Base-by-base conservation (phyloP, 352 stramenopile species). In the Phytophthora brassicae region DNA sequence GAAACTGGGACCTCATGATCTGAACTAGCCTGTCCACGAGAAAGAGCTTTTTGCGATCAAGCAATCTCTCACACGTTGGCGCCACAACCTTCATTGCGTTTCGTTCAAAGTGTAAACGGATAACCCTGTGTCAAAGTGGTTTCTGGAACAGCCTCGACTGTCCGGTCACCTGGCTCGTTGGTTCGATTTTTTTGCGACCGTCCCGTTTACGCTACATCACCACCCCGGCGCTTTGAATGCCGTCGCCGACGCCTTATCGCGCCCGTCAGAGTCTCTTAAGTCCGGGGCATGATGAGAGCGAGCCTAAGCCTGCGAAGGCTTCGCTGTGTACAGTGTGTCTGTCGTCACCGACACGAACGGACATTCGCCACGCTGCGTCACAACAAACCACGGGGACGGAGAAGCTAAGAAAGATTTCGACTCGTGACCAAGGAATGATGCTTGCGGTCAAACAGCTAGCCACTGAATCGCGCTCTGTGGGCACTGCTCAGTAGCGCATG, bases 1-100 rank as follows among this genome's bases (percentile, higher is more conserved):
- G 56, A 74, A 73, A 17, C 41, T 47, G 1, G 41, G 41, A 6
- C 41, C 41, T 47, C 41, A 47, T 29, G 41, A 47, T 4, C 41
- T 47, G 41, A 47, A 47, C 41, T 47, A 20, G 19, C 41, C 41
- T 31, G 41, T 47, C 9, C 41, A 47, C 41, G 41, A 47, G 41
- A 47, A 47, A 20, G 41, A 47, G 29, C 2, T 29, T 6, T 47
- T 47, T 47, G 41, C 41, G 1, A 29, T 29, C 45, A 53, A 41
- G n/a, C 29, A 41, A 23, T 26, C 45, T 13, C 26, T 53, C 16
- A 41, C 28, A 3, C 16, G 29, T 22, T 53, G 45, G 45, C 45
- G 45, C n/a, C 45, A 53, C n/a, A 42, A 53, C 29, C 23, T 53
- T n/a, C 49, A 56, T 39, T 35, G 49, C 6, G 22, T 26, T 3